A percentile compares a stretch with the other conserved stretches of the same genome.
These are phyloP conservation scores for Trichoderma harzianum DNA, from an alignment of 2,329 filamentous ascomycete genomes.

Conservation along the genomic window DNA sequence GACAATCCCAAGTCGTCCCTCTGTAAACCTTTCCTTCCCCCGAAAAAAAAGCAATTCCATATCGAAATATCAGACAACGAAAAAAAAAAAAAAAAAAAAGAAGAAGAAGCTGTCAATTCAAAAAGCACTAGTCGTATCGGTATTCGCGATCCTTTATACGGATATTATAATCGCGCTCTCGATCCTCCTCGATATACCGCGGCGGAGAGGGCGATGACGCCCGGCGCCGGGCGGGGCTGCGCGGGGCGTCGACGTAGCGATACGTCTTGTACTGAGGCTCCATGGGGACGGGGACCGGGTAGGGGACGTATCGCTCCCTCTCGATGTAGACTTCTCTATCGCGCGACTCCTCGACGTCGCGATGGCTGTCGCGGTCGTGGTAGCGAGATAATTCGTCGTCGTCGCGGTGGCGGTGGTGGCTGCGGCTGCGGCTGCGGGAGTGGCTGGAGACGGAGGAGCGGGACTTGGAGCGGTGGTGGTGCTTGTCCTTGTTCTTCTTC, in stretches of 20 bases:
- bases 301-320: conserved; percentile 45
- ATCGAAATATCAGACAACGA: neutral
- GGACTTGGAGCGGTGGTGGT: conserved; percentile 26
- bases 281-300: conserved; percentile 43
- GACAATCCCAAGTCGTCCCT: neutral
- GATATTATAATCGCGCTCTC: conserved; percentile 22
- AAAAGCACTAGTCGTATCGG: conserved; percentile 11
- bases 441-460: conserved; percentile 21
- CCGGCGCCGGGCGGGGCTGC: conserved; percentile 27
- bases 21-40: neutral
- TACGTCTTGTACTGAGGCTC: conserved; percentile 46
- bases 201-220: conserved; percentile 25
- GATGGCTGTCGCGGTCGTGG: neutral
- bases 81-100: neutral
- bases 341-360: conserved; percentile 22
- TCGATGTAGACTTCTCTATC: conserved; percentile 49
- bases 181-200: conserved; percentile 31
- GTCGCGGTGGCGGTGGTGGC: conserved; percentile 5
- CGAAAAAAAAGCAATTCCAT: neutral
- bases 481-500: conserved; percentile 4
- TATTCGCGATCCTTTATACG: conserved; percentile 26
- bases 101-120: conserved; percentile 16
- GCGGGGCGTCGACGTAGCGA: conserved; percentile 51
- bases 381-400: neutral
- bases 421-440: conserved; percentile 26